A percentile compares a stretch with the other conserved stretches of the same genome.
phyloP scores from a whole-genome alignment of 148 eudicot species.

The Persicaria tinctoria region DNA sequence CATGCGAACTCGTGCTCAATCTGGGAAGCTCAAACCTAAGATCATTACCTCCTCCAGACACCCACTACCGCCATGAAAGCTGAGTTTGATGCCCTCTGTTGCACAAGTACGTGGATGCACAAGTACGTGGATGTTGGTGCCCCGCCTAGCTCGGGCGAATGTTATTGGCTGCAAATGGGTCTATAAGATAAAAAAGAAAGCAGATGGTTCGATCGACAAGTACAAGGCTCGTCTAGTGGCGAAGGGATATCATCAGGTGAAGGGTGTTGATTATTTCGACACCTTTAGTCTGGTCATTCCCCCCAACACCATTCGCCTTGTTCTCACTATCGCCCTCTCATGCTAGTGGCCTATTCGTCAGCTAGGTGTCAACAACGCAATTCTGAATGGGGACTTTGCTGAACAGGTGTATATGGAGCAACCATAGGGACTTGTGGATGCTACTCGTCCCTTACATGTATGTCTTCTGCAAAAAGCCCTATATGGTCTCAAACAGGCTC shows the following conservation, averaged over 20 bases:
- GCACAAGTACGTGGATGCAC: neutral
- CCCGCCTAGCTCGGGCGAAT: neutral
- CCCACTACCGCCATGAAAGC: neutral
- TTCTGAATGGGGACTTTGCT: neutral
- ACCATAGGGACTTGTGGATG: slow-evolving; percentile 2
- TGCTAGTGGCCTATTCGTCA: neutral
- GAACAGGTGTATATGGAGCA: neutral
- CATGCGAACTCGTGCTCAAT: neutral
- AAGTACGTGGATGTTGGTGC: neutral
- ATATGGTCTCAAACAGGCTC: slow-evolving; percentile 1
- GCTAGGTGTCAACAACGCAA: neutral
- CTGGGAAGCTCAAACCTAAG: neutral
- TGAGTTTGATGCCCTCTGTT: neutral
- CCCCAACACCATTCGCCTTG: neutral
- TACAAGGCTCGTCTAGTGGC: slow-evolving; percentile 8
- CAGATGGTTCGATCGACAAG: neutral
- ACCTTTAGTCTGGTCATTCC: neutral
- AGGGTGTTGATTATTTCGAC: slow-evolving; percentile 5
- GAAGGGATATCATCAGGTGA: neutral
- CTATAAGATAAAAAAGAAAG: neutral
- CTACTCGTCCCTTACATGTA: neutral
- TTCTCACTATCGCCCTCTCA: neutral
- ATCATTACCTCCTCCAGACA: neutral
- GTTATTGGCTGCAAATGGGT: slow-evolving; percentile 2
- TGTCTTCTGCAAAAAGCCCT: neutral